Evolutionary conservation across 345 rosid species (phyloP).

Genomic region (Eucalyptus polyanthemos): DNA sequence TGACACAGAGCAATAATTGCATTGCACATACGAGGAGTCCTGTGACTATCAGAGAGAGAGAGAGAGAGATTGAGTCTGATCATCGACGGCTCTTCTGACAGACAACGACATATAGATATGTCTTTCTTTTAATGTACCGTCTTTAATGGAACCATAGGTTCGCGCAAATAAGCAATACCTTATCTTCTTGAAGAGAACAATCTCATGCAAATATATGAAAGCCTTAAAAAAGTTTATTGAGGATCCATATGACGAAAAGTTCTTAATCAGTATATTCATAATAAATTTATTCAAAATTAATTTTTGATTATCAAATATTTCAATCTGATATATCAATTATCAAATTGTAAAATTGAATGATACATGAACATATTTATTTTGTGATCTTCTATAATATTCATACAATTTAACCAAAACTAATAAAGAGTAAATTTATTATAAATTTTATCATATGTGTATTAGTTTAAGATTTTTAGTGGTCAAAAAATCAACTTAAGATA

Average conservation of each 20-base stretch:
- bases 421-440: rapidly evolving
- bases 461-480: no score
- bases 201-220: not conserved
- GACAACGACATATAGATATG: not conserved
- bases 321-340: rapidly evolving
- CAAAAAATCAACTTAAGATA: rapidly evolving
- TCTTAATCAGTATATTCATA: no score
- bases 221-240: no score
- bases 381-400: no score
- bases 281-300: no score
- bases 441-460: no score
- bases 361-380: rapidly evolving
- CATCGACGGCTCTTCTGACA: not conserved
- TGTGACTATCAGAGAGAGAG: not conserved
- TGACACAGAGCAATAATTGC: not conserved
- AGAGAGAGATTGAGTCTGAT: not conserved
- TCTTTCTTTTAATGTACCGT: not conserved
- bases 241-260: rapidly evolving
- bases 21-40: not conserved
- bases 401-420: rapidly evolving
- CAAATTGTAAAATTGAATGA: rapidly evolving
- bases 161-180: not conserved
- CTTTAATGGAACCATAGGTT: not conserved
- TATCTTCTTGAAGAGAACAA: not conserved
- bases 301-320: no score